phyloP scores from a whole-genome alignment of 2,329 filamentous ascomycete genomes.

The Cladobotryum mycophilum region DNA sequence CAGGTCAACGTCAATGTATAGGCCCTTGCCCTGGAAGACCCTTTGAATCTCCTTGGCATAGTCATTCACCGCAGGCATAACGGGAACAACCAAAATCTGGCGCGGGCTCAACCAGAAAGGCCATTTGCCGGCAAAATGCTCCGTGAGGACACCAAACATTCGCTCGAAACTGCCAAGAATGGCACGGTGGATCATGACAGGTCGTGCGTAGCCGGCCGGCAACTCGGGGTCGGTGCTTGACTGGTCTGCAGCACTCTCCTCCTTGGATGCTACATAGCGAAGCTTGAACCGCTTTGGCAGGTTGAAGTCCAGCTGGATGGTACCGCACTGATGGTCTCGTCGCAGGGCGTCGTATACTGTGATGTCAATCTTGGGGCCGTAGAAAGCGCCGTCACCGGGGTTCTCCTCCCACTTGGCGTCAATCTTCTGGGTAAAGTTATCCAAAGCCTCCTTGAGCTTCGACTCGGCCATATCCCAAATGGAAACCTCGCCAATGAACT shows the following conservation, averaged over 20 bases:
- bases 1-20: constrained; percentile 57
- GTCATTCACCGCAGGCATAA: constrained; percentile 72
- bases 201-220: constrained; percentile 65
- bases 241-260: constrained; percentile 32
- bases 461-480: constrained; percentile 87
- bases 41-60: constrained; percentile 70
- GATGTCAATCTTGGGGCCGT: constrained; percentile 97
- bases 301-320: constrained; percentile 91
- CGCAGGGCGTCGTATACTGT: constrained; percentile 83
- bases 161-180: constrained; percentile 65
- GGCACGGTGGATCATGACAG: constrained; percentile 82
- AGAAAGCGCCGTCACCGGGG: constrained; percentile 93
- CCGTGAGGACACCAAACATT: constrained; percentile 68
- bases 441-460: constrained; percentile 71
- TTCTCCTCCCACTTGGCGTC: constrained; percentile 81
- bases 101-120: constrained; percentile 84
- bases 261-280: constrained; percentile 46
- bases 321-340: constrained; percentile 57
- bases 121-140: constrained; percentile 85
- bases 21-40: constrained; percentile 59
- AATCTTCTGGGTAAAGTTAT: constrained; percentile 59
- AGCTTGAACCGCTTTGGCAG: constrained; percentile 45
- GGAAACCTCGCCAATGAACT: constrained; percentile 77
- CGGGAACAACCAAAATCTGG: constrained; percentile 55
- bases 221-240: constrained; percentile 45